A percentile compares a stretch with the other conserved stretches of the same genome.
Evolutionary conservation across 83 land plant species (phyloP).

Genomic region (Larix sibirica): DNA sequence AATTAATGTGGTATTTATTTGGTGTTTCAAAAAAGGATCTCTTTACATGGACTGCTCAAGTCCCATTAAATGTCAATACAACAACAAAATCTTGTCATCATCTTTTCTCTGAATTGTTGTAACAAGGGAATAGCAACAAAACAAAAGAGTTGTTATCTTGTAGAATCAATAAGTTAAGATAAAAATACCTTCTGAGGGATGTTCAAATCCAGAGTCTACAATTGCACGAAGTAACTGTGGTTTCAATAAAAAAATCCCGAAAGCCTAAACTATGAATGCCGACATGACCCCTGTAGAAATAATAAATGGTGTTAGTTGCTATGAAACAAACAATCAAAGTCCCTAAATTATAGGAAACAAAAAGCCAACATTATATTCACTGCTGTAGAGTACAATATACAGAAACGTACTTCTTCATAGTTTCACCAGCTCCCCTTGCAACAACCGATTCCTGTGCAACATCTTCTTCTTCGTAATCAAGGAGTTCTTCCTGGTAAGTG

Average conservation of each 20-base stretch:
- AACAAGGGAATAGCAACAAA: no score
- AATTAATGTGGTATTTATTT: no score
- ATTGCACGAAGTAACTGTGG: conserved; percentile 96
- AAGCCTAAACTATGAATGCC: conserved; percentile 99
- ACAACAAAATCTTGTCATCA: no score
- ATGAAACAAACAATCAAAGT: background rate
- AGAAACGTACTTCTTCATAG: conserved; percentile 83
- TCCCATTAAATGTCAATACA: no score
- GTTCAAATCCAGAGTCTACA: conserved; percentile 98
- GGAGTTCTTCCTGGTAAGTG: conserved; percentile 92
- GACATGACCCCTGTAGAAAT: conserved; percentile 79
- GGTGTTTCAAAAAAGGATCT: no score
- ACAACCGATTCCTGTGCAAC: conserved; percentile 76
- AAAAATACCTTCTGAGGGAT: conserved; percentile 93
- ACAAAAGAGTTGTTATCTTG: no score
- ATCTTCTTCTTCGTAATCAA: conserved; percentile 97
- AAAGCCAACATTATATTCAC: background rate
- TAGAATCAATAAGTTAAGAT: no score
- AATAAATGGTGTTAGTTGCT: background rate
- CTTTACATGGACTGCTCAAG: no score
- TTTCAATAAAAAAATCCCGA: conserved; percentile 90
- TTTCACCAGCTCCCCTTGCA: conserved; percentile 73
- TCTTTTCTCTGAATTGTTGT: no score
- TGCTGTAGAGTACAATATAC: background rate
- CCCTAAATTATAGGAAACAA: background rate